Percentiles rank a stretch among this genome's conserved stretches.
Evolutionary conservation across 108 stramenopile species (phyloP).

Genomic region (Pseudonitzschia multiseries): DNA sequence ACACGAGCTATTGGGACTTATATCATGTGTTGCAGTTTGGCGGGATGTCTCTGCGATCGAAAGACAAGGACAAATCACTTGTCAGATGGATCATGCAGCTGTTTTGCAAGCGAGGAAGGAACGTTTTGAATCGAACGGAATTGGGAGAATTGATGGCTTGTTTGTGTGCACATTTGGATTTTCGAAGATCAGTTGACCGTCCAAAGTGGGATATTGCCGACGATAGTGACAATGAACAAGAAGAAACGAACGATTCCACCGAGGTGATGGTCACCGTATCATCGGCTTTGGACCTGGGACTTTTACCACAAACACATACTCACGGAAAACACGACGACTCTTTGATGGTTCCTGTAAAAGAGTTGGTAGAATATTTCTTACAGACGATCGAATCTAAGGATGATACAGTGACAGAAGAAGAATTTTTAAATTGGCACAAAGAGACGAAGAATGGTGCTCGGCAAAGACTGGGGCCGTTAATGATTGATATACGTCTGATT

Average conservation of each 20-base stretch:
- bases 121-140: conserved; percentile 41
- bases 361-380: conserved; percentile 39
- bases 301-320: conserved; percentile 36
- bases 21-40: conserved; percentile 79
- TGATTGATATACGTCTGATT: conserved; percentile 74
- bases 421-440: conserved; percentile 68
- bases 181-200: conserved; percentile 60
- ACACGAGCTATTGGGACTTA: conserved; percentile 52
- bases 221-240: conserved; percentile 25
- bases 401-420: conserved; percentile 27
- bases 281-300: conserved; percentile 53
- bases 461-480: conserved; percentile 57
- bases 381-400: conserved; percentile 11
- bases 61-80: conserved; percentile 24
- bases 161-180: conserved; percentile 64
- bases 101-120: conserved; percentile 17
- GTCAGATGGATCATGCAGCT: conserved; percentile 35
- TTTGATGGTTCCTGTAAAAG: conserved; percentile 24
- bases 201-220: conserved; percentile 31
- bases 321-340: neutral
- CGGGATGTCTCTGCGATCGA: conserved; percentile 63
- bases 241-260: conserved; percentile 8
- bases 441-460: conserved; percentile 9
- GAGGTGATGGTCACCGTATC: conserved; percentile 26
- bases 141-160: conserved; percentile 64